A percentile compares a stretch with the other conserved stretches of the same genome.
These are phyloP conservation scores for Lizonia empirigonia DNA, from an alignment of 2,329 filamentous ascomycete genomes.

Conservation along the genomic window DNA sequence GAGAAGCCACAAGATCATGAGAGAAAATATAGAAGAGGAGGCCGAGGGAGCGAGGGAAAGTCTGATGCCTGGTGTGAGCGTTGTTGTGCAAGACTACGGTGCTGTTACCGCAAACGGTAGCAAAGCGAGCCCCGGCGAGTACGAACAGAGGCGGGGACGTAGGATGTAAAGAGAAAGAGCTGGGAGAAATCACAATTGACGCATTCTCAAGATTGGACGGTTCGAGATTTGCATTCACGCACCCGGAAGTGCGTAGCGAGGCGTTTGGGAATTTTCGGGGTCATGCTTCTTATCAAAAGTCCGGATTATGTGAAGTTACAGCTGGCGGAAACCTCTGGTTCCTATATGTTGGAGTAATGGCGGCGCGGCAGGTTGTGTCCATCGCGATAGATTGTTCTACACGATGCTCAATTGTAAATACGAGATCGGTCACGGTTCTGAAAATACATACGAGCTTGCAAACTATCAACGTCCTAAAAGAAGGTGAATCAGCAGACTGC, in stretches of 20 bases:
- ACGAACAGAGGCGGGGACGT: conserved; percentile 29
- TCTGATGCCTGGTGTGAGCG: conserved; percentile 42
- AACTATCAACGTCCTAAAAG: too few species aligned
- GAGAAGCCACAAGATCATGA: conserved; percentile 53
- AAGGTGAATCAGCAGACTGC: too few species aligned
- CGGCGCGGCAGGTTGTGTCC: not conserved
- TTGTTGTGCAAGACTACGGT: conserved; percentile 14
- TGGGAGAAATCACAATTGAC: not conserved
- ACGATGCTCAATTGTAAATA: not conserved
- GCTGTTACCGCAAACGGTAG: conserved; percentile 20
- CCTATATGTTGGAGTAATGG: not conserved
- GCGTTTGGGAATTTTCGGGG: conserved; percentile 8
- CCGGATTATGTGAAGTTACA: not conserved
- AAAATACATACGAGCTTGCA: too few species aligned
- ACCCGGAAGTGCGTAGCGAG: conserved; percentile 13
- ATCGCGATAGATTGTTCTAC: not conserved
- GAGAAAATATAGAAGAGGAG: conserved; percentile 45
- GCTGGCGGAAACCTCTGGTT: not conserved
- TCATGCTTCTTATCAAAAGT: not conserved
- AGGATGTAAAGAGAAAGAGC: conserved; percentile 12
- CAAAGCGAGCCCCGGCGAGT: conserved; percentile 14
- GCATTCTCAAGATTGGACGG: not conserved
- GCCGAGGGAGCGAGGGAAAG: conserved; percentile 44
- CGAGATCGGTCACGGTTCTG: too few species aligned
- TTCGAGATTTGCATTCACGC: not conserved